Evolutionary conservation across 805 yeast genomes (phyloP), one percentile per base, ranked within the genome.

Genomic region (Pichia phayaonensis): DNA sequence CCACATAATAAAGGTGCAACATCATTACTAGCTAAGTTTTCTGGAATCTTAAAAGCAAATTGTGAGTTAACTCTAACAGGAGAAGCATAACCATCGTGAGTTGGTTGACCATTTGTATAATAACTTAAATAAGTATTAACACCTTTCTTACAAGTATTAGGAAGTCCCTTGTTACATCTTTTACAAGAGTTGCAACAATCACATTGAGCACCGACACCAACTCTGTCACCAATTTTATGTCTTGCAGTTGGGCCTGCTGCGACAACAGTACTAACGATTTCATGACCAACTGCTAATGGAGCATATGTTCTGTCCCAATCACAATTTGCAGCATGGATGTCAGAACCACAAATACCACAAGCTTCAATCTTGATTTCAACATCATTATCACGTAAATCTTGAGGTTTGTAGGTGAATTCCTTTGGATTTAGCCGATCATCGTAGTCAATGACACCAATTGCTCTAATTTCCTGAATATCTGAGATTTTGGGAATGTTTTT

Each of bases 1-100:
- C 79, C 83, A 65, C 82, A 77, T 60, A 77, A 59, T 67, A 77
- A 64, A 26, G 83, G 81, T n/a, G 81, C 81, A 34, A 72, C 79
- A 42, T 58, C 64, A 26, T 61, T 64, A 8, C 74, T 62, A 26
- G 61, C 65, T 50, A 77, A 55, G 20, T 48, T 61, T 6, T 75
- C 78, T 4, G 81, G 81, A 49, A 77, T 72, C 11, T 70, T 68
- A 61, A 75, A 75, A 8, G 68, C 72, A 60, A 71, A 76, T 48
- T 68, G 65, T 52, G 70, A 70, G 56, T 73, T 65, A 34, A 68
- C 74, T 52, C 74, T 65, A 47, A 70, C 57, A 58, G 74, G 77
- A 29, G 76, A 69, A 8, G 80, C 65, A 59, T 75, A 76, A n/a
- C 80, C 80, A 57, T 79, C 80, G 50, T 68, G 71, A 18, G 71